phyloP scores from a whole-genome alignment of 2,329 filamentous ascomycete genomes.

The Cordyceps tenuipes region DNA sequence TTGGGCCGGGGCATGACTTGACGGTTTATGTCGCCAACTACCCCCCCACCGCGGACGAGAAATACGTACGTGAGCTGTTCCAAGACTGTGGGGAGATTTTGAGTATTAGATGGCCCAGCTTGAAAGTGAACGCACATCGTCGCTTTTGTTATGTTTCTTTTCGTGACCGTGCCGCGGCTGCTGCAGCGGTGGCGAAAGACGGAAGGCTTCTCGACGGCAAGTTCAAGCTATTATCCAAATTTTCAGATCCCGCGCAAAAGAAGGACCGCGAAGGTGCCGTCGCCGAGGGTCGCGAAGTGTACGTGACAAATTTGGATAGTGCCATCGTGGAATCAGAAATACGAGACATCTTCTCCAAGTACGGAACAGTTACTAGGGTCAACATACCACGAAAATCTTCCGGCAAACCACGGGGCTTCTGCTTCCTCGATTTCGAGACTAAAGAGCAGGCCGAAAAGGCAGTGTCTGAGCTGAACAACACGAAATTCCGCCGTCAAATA shows the following conservation, averaged over 20 bases:
- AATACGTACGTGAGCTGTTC: slow-evolving; percentile 61
- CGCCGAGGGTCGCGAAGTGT: slow-evolving; percentile 81
- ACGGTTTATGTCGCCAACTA: slow-evolving; percentile 92
- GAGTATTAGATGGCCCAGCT: slow-evolving; percentile 79
- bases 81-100: slow-evolving; percentile 71
- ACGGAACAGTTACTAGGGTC: slow-evolving; percentile 65
- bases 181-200: slow-evolving; percentile 64
- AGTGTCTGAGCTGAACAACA: slow-evolving; percentile 60
- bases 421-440: slow-evolving; percentile 68
- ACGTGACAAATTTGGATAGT: slow-evolving; percentile 61
- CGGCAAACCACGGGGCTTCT: slow-evolving; percentile 67
- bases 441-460: slow-evolving; percentile 61
- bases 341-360: slow-evolving; percentile 61
- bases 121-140: slow-evolving; percentile 80
- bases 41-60: slow-evolving; percentile 65
- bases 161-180: slow-evolving; percentile 56
- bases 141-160: slow-evolving; percentile 98
- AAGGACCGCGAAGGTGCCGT: slow-evolving; percentile 72
- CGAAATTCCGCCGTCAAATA: slow-evolving; percentile 58
- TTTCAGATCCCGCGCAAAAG: slow-evolving; percentile 73
- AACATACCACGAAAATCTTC: slow-evolving; percentile 61
- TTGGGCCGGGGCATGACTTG: slow-evolving; percentile 65
- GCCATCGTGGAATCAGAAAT: slow-evolving; percentile 60
- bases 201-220: slow-evolving; percentile 60
- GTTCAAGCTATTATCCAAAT: slow-evolving; percentile 65